These are phyloP conservation scores for Trichophyton simii DNA, from an alignment of 2,329 filamentous ascomycete genomes.

Conservation along the genomic window DNA sequence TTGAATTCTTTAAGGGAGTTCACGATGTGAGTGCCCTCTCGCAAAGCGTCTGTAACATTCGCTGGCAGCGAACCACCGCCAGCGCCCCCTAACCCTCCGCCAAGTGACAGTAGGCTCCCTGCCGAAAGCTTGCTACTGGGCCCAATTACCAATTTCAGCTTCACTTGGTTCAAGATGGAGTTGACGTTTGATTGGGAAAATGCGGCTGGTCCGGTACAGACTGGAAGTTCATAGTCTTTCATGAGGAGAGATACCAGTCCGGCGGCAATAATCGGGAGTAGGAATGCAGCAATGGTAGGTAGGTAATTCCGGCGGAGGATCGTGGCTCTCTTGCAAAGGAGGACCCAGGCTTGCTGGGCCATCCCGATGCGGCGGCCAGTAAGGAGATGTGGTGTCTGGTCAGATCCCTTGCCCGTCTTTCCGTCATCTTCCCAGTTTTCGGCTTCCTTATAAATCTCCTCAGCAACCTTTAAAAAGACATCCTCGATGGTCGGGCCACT, in stretches of 20 bases:
- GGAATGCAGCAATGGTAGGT: constrained; percentile 59
- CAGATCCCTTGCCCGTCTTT: constrained; percentile 10
- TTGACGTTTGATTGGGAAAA: constrained; percentile 11
- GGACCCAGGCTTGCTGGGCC: constrained; percentile 54
- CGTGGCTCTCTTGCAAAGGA: constrained; percentile 65
- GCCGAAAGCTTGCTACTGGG: constrained; percentile 22
- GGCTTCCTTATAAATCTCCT: constrained; percentile 48
- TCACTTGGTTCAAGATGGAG: constrained; percentile 20
- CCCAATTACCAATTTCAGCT: constrained; percentile 27
- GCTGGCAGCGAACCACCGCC: not conserved
- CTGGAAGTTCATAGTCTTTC: constrained; percentile 39
- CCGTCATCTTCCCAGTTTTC: constrained; percentile 10
- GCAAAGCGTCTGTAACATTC: constrained; percentile 4
- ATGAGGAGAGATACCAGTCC: constrained; percentile 70
- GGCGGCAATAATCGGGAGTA: constrained; percentile 68
- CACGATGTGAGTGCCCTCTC: constrained; percentile 28
- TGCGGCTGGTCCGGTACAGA: constrained; percentile 42
- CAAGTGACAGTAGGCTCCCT: constrained; percentile 17
- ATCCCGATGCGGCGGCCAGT: constrained; percentile 60
- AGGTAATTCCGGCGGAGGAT: constrained; percentile 68
- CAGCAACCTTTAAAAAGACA: constrained; percentile 75
- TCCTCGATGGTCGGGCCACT: constrained; percentile 85
- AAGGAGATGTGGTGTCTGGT: constrained; percentile 36
- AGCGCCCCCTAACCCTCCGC: not conserved
- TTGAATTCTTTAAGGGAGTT: constrained; percentile 58